Conservation (phyloP, 2,329 filamentous ascomycete genomes). For the Penicillium sp. region DNA sequence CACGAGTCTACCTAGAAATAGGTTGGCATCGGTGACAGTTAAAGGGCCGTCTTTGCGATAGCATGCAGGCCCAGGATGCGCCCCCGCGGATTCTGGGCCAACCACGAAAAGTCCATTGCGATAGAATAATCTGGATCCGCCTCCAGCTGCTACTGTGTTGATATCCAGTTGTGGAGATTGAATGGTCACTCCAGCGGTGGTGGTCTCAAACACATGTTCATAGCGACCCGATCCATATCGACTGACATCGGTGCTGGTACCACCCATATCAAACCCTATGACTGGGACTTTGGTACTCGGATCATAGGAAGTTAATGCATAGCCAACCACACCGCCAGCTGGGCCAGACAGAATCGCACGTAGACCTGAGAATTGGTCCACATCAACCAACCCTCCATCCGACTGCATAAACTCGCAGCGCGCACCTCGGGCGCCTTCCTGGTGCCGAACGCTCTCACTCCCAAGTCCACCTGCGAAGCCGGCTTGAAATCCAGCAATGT, state of each 20-base stretch:
- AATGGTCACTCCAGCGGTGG: conserved; percentile 81
- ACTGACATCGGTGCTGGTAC: conserved; percentile 83
- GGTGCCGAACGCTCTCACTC: conserved; percentile 63
- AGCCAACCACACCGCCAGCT: conserved; percentile 88
- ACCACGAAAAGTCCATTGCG: conserved; percentile 60
- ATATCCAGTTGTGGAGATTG: conserved; percentile 85
- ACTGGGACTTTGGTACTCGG: conserved; percentile 69
- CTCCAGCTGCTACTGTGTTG: conserved; percentile 84
- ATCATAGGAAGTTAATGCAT: conserved; percentile 83
- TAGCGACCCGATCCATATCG: conserved; percentile 77
- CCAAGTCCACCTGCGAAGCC: conserved; percentile 79
- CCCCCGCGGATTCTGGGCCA: conserved; percentile 80
- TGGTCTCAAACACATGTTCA: conserved; percentile 88
- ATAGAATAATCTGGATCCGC: conserved; percentile 58
- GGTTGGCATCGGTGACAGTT: conserved; percentile 89
- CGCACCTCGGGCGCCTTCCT: conserved; percentile 60
- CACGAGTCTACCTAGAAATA: conserved; percentile 73
- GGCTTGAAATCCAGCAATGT: conserved; percentile 68
- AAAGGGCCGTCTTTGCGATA: conserved; percentile 85
- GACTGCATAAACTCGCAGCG: conserved; percentile 94
- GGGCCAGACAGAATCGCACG: conserved; percentile 83
- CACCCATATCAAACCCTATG: conserved; percentile 91
- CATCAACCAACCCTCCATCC: conserved; percentile 59
- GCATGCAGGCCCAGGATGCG: conserved; percentile 83
- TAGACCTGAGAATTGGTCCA: conserved; percentile 65